These are phyloP conservation scores for Hymenoscyphus fructigenus DNA, from an alignment of 2,329 filamentous ascomycete species.

Conservation along the genomic window DNA sequence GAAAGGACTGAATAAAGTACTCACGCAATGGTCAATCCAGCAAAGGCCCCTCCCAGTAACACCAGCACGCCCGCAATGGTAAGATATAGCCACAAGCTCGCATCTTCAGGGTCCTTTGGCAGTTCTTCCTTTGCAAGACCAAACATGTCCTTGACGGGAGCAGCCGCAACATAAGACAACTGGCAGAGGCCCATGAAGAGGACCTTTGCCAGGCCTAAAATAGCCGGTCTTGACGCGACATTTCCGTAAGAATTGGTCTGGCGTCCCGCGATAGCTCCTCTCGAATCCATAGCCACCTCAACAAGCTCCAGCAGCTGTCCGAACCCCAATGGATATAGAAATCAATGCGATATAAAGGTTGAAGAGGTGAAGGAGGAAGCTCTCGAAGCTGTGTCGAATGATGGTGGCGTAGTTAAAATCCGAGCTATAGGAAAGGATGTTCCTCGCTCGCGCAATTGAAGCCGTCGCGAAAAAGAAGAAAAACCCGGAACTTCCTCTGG, in stretches of 20 bases:
- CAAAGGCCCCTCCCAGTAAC: constrained; percentile 86
- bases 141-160: constrained; percentile 37
- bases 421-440: neutral
- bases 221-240: constrained; percentile 46
- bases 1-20: constrained; percentile 38
- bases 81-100: constrained; percentile 77
- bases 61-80: constrained; percentile 78
- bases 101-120: constrained; percentile 55
- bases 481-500: neutral
- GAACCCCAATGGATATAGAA: constrained; percentile 2
- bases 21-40: constrained; percentile 85
- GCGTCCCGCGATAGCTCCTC: neutral
- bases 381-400: neutral
- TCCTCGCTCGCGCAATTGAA: neutral
- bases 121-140: constrained; percentile 49
- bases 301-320: neutral
- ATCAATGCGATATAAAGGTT: neutral
- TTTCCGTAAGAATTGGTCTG: constrained; percentile 35
- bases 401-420: neutral
- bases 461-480: neutral
- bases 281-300: constrained; percentile 7
- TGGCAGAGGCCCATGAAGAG: constrained; percentile 49
- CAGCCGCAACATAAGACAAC: constrained; percentile 34
- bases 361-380: neutral
- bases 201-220: constrained; percentile 53